Evolutionary conservation across 164 flowering plant species (phyloP).

Genomic region (Liriodendron chinense): DNA sequence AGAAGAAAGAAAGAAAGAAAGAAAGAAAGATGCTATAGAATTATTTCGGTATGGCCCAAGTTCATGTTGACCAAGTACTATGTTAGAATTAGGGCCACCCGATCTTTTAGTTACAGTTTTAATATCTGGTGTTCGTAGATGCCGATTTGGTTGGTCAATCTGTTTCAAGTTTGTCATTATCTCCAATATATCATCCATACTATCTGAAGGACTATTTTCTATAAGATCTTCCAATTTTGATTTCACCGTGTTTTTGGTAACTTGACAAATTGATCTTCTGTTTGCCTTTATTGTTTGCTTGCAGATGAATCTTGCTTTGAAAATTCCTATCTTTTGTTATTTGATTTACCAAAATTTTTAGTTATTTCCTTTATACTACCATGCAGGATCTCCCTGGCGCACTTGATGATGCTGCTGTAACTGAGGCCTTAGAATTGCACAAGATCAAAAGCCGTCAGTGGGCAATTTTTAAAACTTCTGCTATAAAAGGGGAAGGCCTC

Average conservation of each 20-base stretch:
- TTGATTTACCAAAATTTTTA: neutral
- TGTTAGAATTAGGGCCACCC: too few species aligned
- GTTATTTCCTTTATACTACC: constrained; percentile 8
- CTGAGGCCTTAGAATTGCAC: constrained; percentile 92
- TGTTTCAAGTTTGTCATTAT: neutral
- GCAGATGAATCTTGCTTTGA: neutral
- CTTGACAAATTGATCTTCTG: neutral
- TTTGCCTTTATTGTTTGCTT: neutral
- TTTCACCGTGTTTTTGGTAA: neutral
- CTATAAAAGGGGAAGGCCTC: constrained; percentile 92
- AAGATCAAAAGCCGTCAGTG: constrained; percentile 93
- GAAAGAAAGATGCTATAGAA: too few species aligned
- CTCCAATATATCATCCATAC: neutral
- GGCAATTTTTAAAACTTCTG: constrained; percentile 94
- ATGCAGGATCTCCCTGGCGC: constrained; percentile 96
- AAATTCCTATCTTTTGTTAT: neutral
- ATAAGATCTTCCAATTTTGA: neutral
- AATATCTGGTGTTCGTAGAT: neutral
- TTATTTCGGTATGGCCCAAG: too few species aligned
- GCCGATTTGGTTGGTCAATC: neutral
- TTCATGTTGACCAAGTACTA: too few species aligned
- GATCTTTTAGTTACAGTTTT: too few species aligned
- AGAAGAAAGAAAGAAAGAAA: too few species aligned
- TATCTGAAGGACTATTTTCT: neutral
- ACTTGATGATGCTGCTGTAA: constrained; percentile 91